Percentiles rank a stretch among this genome's conserved stretches.
phyloP scores from a whole-genome alignment of 1,284 basidiomycete genomes.

The Marasmius oreades region DNA sequence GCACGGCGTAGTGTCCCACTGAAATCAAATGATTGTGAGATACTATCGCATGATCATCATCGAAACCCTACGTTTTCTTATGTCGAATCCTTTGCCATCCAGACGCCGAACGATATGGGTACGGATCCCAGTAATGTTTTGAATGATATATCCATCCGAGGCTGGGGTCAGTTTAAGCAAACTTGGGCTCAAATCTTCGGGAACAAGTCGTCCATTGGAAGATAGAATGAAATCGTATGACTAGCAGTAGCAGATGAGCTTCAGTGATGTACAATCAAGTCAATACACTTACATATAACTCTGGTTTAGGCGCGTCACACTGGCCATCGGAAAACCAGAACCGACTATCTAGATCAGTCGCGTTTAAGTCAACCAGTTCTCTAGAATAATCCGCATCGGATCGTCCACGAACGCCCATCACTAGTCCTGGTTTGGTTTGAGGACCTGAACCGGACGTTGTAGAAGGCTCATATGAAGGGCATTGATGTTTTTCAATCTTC shows the following conservation, averaged over 20 bases:
- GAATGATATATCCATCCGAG: constrained; percentile 69
- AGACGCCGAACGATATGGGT: constrained; percentile 73
- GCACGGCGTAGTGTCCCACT: constrained; percentile 84
- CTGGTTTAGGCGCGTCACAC: constrained; percentile 69
- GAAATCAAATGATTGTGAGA: constrained; percentile 2
- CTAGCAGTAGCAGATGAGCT: constrained; percentile 30
- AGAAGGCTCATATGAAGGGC: constrained; percentile 63
- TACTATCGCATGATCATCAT: not conserved
- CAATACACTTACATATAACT: constrained; percentile 59
- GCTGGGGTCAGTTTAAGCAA: constrained; percentile 60
- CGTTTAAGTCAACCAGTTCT: constrained; percentile 52
- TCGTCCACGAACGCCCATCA: constrained; percentile 66
- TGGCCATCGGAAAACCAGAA: constrained; percentile 67
- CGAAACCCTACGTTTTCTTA: constrained; percentile 66
- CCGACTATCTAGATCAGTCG: constrained; percentile 47
- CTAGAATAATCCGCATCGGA: constrained; percentile 78
- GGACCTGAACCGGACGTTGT: constrained; percentile 22
- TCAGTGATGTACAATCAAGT: constrained; percentile 5
- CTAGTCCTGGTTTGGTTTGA: constrained; percentile 42
- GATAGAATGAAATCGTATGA: constrained; percentile 80
- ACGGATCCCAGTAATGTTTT: constrained; percentile 75
- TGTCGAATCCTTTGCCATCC: constrained; percentile 84
- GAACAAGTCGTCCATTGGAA: constrained; percentile 45
- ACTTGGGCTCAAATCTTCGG: constrained; percentile 71
- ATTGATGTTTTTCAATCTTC: constrained; percentile 65